Base-by-base conservation (phyloP, 1,139 yeast species). In the Candida sanyaensis region DNA sequence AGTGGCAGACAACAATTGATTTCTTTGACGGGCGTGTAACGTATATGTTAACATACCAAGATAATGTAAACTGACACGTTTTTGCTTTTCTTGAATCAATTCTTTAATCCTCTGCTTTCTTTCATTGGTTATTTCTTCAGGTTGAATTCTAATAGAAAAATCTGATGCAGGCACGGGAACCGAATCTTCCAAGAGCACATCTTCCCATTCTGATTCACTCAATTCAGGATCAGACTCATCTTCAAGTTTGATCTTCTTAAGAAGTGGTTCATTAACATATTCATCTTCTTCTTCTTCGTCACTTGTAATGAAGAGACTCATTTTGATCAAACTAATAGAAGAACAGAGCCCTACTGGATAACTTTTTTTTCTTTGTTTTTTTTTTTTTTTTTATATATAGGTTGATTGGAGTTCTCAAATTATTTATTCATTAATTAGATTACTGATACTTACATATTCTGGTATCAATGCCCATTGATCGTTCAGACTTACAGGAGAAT, bases 401-500 rank as follows among this genome's bases (percentile, higher is more conserved):
- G 6, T 27, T 23, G 30, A 24, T 31, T 12, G 38, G 32, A 9
- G 2, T 30, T 30, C 32, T 42, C 33, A 17, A 13, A 8, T 8
- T 21, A 3, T 12, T 34, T 50, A 57, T 17, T 53, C 53, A 52
- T 73, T 77, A 21, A 75, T 59, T 17, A 70, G 60, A 13, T 58
- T 59, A 42, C 73, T 61, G 13, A 75, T 55, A 4, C 60, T 60
- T 10, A 59, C 53, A 73, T 72, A 73, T 53, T 75, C 78, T 1
- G 58, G 56, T n/a, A 72, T 54, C 45, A 69, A 50, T 8, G 55
- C 49, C 69, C 75, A 73, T 44, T 70, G 69, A 50, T 67, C 67
- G 38, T 60, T 59, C 55, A 56, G 65, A 28, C 59, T 65, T 2
- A 62, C 61, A 5, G 68, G 63, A 3, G 66, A 51, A 49, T 75